A percentile compares a stretch with the other conserved stretches of the same genome.
These are phyloP conservation scores for Puccinia novopanici DNA, from an alignment of 1,284 basidiomycete species.

Conservation along the genomic window DNA sequence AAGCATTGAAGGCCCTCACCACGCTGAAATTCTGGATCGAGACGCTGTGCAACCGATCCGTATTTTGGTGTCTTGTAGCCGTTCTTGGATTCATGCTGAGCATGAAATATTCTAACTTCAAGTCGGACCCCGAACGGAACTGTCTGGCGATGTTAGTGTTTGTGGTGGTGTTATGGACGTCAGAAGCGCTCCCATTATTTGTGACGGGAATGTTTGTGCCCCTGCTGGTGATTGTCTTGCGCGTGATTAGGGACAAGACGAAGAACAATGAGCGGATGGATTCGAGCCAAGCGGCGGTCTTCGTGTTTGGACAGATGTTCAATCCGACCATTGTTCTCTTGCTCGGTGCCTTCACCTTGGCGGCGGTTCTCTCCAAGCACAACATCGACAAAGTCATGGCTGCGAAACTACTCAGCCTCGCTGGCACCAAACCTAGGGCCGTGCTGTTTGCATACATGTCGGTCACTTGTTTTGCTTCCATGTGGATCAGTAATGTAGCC, in stretches of 20 bases:
- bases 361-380: conserved; percentile 94
- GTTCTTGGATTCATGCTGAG: conserved; percentile 65
- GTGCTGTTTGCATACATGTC: conserved; percentile 94
- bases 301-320: conserved; percentile 68
- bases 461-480: conserved; percentile 95
- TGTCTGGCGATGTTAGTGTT: conserved; percentile 89
- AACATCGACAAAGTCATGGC: conserved; percentile 87
- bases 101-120: conserved; percentile 68
- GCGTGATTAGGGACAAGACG: conserved; percentile 73
- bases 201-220: conserved; percentile 91
- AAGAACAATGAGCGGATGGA: conserved; percentile 66
- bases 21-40: conserved; percentile 8
- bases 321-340: conserved; percentile 89
- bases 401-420: conserved; percentile 84
- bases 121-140: conserved; percentile 76
- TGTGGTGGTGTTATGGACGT: conserved; percentile 92
- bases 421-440: conserved; percentile 79
- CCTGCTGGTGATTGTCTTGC: conserved; percentile 80
- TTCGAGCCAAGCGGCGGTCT: conserved; percentile 78
- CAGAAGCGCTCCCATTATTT: conserved; percentile 95
- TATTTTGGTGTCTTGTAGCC: conserved; percentile 66
- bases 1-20: not conserved
- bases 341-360: conserved; percentile 92
- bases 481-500: conserved; percentile 99
- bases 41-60: conserved; percentile 55